Evolutionary conservation across 768 basidiomycete genomes (phyloP).

Genomic region (Lentinula sp.): DNA sequence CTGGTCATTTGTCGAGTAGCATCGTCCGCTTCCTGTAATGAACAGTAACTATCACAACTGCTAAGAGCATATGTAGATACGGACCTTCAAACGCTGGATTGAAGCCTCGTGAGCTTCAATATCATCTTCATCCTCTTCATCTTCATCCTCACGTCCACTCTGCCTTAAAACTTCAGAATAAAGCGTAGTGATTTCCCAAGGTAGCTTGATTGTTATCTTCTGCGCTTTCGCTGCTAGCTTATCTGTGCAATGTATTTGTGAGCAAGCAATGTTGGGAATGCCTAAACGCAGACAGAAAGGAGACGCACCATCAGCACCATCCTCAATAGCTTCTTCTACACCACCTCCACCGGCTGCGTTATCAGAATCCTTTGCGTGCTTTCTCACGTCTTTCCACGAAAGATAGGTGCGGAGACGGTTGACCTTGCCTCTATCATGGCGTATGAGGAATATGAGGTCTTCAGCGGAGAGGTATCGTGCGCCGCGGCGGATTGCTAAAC

Average conservation of each 20-base stretch:
- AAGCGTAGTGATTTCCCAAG: slow-evolving; percentile 92
- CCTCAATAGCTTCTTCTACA: slow-evolving; percentile 80
- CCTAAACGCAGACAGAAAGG: not conserved
- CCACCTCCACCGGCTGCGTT: slow-evolving; percentile 69
- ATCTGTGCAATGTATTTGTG: slow-evolving; percentile 32
- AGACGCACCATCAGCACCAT: slow-evolving; percentile 70
- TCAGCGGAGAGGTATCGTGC: slow-evolving; percentile 87
- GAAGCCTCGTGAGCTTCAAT: slow-evolving; percentile 94
- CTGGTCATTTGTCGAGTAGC: slow-evolving; percentile 93
- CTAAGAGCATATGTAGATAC: slow-evolving; percentile 2
- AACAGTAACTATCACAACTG: not conserved
- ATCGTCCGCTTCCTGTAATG: slow-evolving; percentile 81
- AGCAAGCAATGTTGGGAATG: not conserved
- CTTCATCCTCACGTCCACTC: slow-evolving; percentile 79
- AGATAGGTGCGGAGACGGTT: slow-evolving; percentile 90
- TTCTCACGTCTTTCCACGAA: slow-evolving; percentile 96
- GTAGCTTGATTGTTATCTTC: slow-evolving; percentile 91
- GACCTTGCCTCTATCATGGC: slow-evolving; percentile 90
- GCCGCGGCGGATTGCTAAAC: slow-evolving; percentile 73
- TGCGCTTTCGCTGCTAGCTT: slow-evolving; percentile 79
- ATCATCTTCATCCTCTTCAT: slow-evolving; percentile 95
- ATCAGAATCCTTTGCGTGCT: slow-evolving; percentile 87
- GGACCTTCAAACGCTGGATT: slow-evolving; percentile 75
- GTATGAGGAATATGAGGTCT: slow-evolving; percentile 94
- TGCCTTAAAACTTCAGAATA: slow-evolving; percentile 82